A percentile compares a stretch with the other conserved stretches of the same genome.
phyloP scores from a whole-genome alignment of 129 eudicot species.

The carrot (Daucus carota) region DH1_v3.0 NC_030386.2:32313501-32314000 shows the following conservation, averaged over 20 bases:
- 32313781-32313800: constrained; percentile 98
- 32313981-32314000: background rate
- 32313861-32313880: background rate
- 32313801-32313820: constrained; percentile 25
- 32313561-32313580: constrained; percentile 61
- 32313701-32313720: background rate
- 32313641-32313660: constrained; percentile 13
- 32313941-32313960: background rate
- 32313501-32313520: background rate
- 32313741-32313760: constrained; percentile 98
- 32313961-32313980: background rate
- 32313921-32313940: background rate
- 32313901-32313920: background rate
- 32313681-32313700: background rate
- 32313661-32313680: background rate
- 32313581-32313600: constrained; percentile 97
- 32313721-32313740: constrained; percentile 99
- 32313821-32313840: background rate
- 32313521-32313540: background rate
- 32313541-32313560: background rate
- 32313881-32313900: background rate
- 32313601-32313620: constrained; percentile 88
- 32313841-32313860: background rate
- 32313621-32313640: constrained; percentile 89
- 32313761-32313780: constrained; percentile 69